A percentile compares a stretch with the other conserved stretches of the same genome.
Conservation (phyloP, 257 asterid genomes). For the Nicotiana obtusifolia region DNA sequence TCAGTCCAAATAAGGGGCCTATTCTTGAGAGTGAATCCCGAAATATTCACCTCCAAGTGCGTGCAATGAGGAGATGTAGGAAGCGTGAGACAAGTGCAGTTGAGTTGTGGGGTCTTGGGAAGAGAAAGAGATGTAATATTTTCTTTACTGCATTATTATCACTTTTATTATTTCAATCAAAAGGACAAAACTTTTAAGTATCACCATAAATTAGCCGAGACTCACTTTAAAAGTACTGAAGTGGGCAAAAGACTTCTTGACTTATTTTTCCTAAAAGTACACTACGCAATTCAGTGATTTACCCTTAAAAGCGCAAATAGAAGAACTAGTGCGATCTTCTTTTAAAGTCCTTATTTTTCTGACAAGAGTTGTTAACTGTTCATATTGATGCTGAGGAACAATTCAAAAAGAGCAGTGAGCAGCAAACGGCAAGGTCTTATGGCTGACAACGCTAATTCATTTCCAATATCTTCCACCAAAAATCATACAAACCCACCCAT, state of each 20-base stretch:
- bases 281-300: too few relatives aligned
- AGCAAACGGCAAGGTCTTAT: conserved; percentile 47
- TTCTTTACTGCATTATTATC: neutral
- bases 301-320: neutral
- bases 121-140: neutral
- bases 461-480: conserved; percentile 31
- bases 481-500: conserved; percentile 27
- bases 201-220: neutral
- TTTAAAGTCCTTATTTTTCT: neutral
- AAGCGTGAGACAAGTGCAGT: neutral
- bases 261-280: neutral
- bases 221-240: neutral
- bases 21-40: neutral
- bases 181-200: neutral
- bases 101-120: neutral
- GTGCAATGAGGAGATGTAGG: neutral
- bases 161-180: neutral
- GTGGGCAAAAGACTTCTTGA: neutral
- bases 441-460: conserved; percentile 38
- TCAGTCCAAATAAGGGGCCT: too few relatives aligned
- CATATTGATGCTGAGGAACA: conserved; percentile 51
- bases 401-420: conserved; percentile 60
- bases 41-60: neutral
- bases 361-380: neutral
- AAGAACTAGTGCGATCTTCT: neutral